Base-by-base conservation (phyloP, 192 early-diverging fungal genomes). In the Entomortierella chlamydospora region DNA sequence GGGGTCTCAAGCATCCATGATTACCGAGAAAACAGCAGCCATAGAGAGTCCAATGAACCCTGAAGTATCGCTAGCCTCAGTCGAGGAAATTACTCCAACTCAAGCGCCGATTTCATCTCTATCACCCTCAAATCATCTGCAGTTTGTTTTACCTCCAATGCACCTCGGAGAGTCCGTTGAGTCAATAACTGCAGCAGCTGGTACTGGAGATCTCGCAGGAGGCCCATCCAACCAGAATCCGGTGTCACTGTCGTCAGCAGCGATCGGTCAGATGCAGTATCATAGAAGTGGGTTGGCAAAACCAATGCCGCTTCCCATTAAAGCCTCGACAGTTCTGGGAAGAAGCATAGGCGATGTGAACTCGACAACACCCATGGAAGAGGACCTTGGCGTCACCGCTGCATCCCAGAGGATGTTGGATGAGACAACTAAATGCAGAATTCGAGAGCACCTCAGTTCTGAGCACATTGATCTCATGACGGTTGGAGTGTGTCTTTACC, bases 401-500 rank as follows among this genome's bases (percentile, higher is more conserved):
- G 4, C 51, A 41, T 42, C 50, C 23, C 58, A 63, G 7, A 58
- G 26, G 0, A 68, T 68, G 73, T 25, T 63, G 0, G 29, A 51
- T 4, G 74, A 68, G 33, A 70, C 67, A 6, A 66, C 37, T n/a
- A 56, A 18, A 7, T 53, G 63, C 2, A 55, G 76, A 11, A 52
- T 79, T 0, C 61, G 63, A 0, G 76, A 79, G 49, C 52, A 33
- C 26, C 63, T 79, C 1, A n/a, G 29, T 0, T 79, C 76, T 4
- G 62, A 79, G 22, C 70, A 70, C 13, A 61, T 79, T 9, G 76
- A 79, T 20, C 33, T 79, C 18, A 66, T 79, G 68, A 79, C 76
- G 0, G 68, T 79, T 1, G 76, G 76, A 45, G 70, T 79, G 13
- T 79, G 76, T 39, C 63, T 79, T 0, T 60, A 79, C 13, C 76